These are phyloP conservation scores for Penicillium capsulatum DNA, from an alignment of 2,329 filamentous ascomycete genomes.

Conservation along the genomic window DNA sequence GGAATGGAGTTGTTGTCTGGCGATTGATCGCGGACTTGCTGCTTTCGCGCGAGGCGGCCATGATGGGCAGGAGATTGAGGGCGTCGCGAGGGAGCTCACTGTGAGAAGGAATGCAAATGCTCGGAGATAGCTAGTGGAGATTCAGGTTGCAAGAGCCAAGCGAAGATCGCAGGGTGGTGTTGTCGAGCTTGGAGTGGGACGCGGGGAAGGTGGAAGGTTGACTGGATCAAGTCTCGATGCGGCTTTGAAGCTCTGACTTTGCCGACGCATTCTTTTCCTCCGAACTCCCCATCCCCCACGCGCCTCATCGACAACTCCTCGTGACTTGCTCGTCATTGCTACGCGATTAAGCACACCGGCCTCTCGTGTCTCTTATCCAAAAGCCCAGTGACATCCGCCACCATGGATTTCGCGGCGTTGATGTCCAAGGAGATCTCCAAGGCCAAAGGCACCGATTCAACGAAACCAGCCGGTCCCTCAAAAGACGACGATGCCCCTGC, in stretches of 20 bases:
- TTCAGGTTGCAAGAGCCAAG: too few relatives aligned
- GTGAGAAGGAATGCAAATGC: not conserved
- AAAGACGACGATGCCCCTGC: constrained; percentile 20
- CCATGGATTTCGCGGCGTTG: constrained; percentile 91
- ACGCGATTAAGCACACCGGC: too few relatives aligned
- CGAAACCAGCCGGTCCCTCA: constrained; percentile 19
- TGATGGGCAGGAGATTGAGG: constrained; percentile 8
- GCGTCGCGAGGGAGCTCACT: constrained; percentile 1
- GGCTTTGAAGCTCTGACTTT: not conserved
- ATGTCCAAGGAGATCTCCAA: constrained; percentile 93
- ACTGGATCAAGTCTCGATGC: not conserved
- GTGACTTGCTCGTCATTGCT: too few relatives aligned
- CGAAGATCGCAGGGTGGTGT: not conserved
- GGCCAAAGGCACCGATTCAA: constrained; percentile 54
- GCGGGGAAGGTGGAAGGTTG: not conserved
- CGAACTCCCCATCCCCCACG: not conserved
- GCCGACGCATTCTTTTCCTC: not conserved
- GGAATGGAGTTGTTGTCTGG: constrained; percentile 71
- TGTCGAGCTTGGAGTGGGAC: constrained; percentile 4
- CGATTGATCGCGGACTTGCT: constrained; percentile 55
- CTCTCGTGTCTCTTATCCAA: not conserved
- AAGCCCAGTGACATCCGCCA: constrained; percentile 19
- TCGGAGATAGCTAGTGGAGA: not conserved
- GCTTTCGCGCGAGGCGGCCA: constrained; percentile 26
- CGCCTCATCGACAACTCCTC: not conserved